Evolutionary conservation across 2,329 filamentous ascomycete genomes (phyloP).

Genomic region (Fusarium hainanense): DNA sequence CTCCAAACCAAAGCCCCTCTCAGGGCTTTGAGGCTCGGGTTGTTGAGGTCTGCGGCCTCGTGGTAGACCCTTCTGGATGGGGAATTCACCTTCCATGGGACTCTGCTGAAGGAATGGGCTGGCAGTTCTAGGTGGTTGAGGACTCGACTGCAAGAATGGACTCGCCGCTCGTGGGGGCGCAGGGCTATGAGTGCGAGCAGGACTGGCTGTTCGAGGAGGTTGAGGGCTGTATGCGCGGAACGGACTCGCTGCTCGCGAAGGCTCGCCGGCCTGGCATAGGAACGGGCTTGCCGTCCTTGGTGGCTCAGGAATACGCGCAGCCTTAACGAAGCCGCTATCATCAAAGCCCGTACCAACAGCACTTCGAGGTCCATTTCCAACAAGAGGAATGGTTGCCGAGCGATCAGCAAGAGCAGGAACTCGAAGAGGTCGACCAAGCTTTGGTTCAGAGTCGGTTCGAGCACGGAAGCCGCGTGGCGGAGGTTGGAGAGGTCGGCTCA

Average conservation of each 20-base stretch:
- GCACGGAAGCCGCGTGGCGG: conserved; percentile 46
- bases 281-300: conserved; percentile 46
- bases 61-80: conserved; percentile 50
- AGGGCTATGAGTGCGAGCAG: background rate
- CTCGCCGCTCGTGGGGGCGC: background rate
- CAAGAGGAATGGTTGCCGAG: conserved; percentile 14
- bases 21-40: conserved; percentile 14
- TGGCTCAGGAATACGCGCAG: conserved; percentile 32
- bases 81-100: conserved; percentile 50
- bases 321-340: conserved; percentile 35
- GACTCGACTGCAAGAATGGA: background rate
- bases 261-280: background rate
- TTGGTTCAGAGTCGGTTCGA: conserved; percentile 42
- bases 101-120: conserved; percentile 46
- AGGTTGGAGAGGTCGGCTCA: conserved; percentile 39
- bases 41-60: conserved; percentile 47
- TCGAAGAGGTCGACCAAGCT: conserved; percentile 40
- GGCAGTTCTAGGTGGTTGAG: conserved; percentile 30
- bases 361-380: conserved; percentile 29
- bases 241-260: background rate
- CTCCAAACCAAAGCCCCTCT: conserved; percentile 26
- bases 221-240: background rate
- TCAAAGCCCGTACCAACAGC: conserved; percentile 42
- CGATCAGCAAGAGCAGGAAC: conserved; percentile 38
- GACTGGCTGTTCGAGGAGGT: background rate